phyloP scores from a whole-genome alignment of 257 asterid genomes.

The Capsicum pubescens region DNA sequence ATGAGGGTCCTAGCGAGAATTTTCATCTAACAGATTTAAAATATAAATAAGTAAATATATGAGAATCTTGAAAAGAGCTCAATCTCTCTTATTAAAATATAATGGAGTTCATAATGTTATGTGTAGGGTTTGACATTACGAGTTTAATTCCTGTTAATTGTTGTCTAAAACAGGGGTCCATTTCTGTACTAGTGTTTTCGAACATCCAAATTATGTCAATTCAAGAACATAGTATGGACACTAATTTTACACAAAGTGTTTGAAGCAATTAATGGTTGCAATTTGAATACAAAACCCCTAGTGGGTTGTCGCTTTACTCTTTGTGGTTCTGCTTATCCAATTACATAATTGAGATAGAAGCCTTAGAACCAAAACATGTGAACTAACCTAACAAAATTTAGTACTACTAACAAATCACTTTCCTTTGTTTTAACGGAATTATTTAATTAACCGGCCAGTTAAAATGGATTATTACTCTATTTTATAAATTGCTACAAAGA shows the following conservation, averaged over 20 bases:
- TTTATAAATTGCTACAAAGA: neutral
- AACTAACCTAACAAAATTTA: conserved; percentile 5
- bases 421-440: neutral
- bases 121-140: neutral
- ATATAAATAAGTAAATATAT: no score
- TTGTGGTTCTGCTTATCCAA: neutral
- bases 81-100: neutral
- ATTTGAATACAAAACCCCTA: neutral
- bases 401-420: neutral
- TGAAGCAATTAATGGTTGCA: neutral
- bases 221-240: conserved; percentile 4
- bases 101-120: neutral
- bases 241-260: neutral
- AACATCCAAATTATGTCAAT: conserved; percentile 1
- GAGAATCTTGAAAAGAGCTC: no score
- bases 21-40: no score
- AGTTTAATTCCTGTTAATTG: neutral
- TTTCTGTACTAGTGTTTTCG: neutral
- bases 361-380: conserved; percentile 15
- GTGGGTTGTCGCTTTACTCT: neutral
- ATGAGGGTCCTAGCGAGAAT: no score
- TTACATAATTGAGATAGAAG: neutral
- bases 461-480: neutral
- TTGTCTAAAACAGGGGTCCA: neutral
- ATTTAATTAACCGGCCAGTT: neutral